Base-by-base conservation (phyloP, 176 grass and related monocot genomes). In the Phoenix dactylifera region DNA sequence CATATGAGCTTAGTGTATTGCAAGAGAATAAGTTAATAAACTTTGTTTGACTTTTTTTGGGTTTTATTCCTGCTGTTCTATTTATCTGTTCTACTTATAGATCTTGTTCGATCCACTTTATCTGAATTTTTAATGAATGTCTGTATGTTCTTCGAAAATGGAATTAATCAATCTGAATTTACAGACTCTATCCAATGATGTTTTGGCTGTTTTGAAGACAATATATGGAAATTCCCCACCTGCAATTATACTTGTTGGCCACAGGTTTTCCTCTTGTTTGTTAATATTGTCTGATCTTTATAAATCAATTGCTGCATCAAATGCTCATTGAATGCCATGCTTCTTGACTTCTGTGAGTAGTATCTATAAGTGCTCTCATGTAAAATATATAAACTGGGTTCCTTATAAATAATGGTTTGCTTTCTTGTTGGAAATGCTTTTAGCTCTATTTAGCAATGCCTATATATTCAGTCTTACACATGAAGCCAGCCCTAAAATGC, bases 221-320 rank as follows among this genome's bases (percentile, higher is more conserved):
- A 70, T 91, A 72, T 88, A 97, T 58, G 81, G 78, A 85, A 84
- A 80, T 78, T 83, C 69, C 1, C 66, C 81, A 64, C 93, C 93
- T 66, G 93, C 93, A 26, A 85, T 97, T 77, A 97, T 97, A 92
- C 87, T 97, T 55, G 73, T 85, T 66, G 93, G 93, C 6, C 93
- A 97, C 85, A 97, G 93, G 93, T 92, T 57, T 18, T 72, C 66
- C 26, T 32, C 44, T 51, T 60, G 17, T 20, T 25, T 22, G 35
- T 19, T 64, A 16, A 32, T 50, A 32, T 32, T 32, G 0, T 32
- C 29, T 32, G 29, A 32, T 32, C 6, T 5, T 32, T 32, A 32
- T 6, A 7, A 32, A 32, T 32, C 6, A 7, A 7, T 32, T 7
- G 6, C 5, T 32, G 29, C 29, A 32, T 32, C 29, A 20, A 20